Evolutionary conservation across 2,329 filamentous ascomycete genomes (phyloP), one percentile per base, ranked within the genome.

Genomic region (Penicillium digitatum): DNA sequence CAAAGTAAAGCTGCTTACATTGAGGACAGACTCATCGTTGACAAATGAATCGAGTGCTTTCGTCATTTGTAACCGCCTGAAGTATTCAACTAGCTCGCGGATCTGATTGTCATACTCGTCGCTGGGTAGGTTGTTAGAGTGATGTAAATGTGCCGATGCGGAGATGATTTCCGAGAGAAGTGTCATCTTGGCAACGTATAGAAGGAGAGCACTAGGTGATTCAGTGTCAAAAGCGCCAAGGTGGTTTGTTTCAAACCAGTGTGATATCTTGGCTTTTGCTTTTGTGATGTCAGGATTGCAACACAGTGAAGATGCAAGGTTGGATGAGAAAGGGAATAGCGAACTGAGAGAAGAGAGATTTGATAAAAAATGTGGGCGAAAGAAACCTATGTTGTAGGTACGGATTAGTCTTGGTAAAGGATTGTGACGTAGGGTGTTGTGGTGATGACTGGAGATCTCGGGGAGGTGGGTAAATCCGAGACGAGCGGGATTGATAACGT

Each of bases 41-140:
- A 67, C 47, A 22, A 65, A 5, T 10, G 64, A 64, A 47, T 64
- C 63, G 32, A 72, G 58, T 42, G 75, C 61, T 34, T 67, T 68
- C 51, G 60, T 68, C 0, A 70, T 66, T n/a, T 71, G 40, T 31
- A 70, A 66, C 52, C 73, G 70, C 52, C 69, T 75, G 10, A 79
- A 57, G 34, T 60, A 65, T 3, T 72, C 60, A 48, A 77, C 62
- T 46, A 76, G 68, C n/a, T 69, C 61, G 44, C 65, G 71, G 46
- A 78, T 73, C 32, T 69, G 71, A 31, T 71, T 69, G 56, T 81
- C 76, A 64, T 79, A 80, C 51, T 71, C 67, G 32, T 70, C 63
- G 52, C 77, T 72, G 18, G 71, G 65, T 31, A 72, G 58, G 22
- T 68, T 59, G n/a, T 57, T 57, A n/a, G 63, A 42, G 22, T 68